Percentiles rank a stretch among this genome's conserved stretches.
Conservation (phyloP, 169 alveolate genomes). For the Theileria annulata region DNA sequence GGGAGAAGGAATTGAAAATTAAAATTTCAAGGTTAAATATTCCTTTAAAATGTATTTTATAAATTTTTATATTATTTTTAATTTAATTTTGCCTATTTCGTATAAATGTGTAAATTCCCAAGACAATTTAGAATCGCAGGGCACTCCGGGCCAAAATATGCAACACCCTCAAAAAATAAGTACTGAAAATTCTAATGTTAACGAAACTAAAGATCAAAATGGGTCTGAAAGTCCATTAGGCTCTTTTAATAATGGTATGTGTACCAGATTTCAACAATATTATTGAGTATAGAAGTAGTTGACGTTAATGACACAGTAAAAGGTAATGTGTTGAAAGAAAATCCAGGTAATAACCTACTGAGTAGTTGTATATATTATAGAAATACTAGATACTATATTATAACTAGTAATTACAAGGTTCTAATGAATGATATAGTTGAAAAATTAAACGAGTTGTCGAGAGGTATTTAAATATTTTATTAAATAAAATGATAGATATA, state of each 20-base stretch:
- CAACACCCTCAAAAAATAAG: neutral
- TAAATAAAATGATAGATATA: conserved; percentile 28
- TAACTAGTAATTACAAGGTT: too few species aligned
- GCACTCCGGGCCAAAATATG: neutral
- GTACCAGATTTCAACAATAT: neutral
- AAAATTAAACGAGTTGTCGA: conserved; percentile 53
- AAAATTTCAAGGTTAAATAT: neutral
- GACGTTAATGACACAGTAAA: neutral
- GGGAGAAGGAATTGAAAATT: neutral
- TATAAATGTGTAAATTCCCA: conserved; percentile 2
- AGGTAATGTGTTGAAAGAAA: conserved; percentile 16
- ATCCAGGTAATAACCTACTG: conserved; percentile 3
- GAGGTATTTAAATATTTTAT: conserved; percentile 17
- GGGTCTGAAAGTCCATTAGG: neutral
- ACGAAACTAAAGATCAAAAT: neutral
- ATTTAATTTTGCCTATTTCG: neutral
- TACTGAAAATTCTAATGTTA: neutral
- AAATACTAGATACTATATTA: neutral
- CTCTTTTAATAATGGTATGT: neutral
- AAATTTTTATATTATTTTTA: neutral
- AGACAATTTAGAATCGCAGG: conserved; percentile 7
- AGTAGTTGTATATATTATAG: too few species aligned
- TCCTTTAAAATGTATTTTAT: neutral
- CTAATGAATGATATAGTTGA: conserved; percentile 21
- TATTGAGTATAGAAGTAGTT: neutral